Percentiles rank a stretch among this genome's conserved stretches.
phyloP scores from a whole-genome alignment of 2,329 filamentous ascomycete genomes.

The Xylaria sp. region DNA sequence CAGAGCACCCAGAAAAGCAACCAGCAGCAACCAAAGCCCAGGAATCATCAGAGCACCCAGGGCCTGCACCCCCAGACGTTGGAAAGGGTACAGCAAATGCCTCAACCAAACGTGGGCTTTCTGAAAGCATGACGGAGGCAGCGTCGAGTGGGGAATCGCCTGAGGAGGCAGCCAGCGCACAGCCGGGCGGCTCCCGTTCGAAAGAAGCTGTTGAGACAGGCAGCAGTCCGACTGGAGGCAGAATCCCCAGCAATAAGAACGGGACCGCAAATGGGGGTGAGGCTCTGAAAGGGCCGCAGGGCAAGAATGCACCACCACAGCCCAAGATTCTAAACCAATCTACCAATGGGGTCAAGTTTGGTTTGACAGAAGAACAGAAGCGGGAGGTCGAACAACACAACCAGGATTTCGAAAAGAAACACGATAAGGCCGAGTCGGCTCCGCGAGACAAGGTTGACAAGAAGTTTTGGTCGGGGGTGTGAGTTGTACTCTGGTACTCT shows the following conservation, averaged over 20 bases:
- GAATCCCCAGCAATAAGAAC: slow-evolving; percentile 41
- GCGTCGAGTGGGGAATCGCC: slow-evolving; percentile 41
- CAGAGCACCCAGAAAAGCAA: slow-evolving; percentile 53
- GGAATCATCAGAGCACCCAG: slow-evolving; percentile 56
- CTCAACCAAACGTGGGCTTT: slow-evolving; percentile 50
- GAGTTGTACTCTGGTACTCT: slow-evolving; percentile 45
- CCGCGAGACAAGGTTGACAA: slow-evolving; percentile 64
- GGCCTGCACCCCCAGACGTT: slow-evolving; percentile 54
- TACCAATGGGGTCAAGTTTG: slow-evolving; percentile 52
- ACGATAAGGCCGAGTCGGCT: slow-evolving; percentile 59
- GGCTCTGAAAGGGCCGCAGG: slow-evolving; percentile 50
- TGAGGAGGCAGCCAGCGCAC: slow-evolving; percentile 51
- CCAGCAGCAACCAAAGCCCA: slow-evolving; percentile 48
- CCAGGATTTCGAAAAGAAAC: slow-evolving; percentile 64
- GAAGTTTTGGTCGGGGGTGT: slow-evolving; percentile 62
- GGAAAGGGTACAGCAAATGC: slow-evolving; percentile 54
- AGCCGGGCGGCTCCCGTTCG: slow-evolving; percentile 54
- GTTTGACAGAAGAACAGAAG: slow-evolving; percentile 63
- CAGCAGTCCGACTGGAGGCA: slow-evolving; percentile 47
- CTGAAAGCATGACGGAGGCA: slow-evolving; percentile 43
- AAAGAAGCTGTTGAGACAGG: slow-evolving; percentile 56
- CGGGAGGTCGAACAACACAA: slow-evolving; percentile 70
- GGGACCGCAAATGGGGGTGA: slow-evolving; percentile 49
- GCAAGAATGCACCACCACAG: slow-evolving; percentile 52
- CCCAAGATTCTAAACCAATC: slow-evolving; percentile 65